Percentiles rank a stretch among this genome's conserved stretches.
Conservation (phyloP, 129 eudicot genomes). For the Silybum marianum region DNA sequence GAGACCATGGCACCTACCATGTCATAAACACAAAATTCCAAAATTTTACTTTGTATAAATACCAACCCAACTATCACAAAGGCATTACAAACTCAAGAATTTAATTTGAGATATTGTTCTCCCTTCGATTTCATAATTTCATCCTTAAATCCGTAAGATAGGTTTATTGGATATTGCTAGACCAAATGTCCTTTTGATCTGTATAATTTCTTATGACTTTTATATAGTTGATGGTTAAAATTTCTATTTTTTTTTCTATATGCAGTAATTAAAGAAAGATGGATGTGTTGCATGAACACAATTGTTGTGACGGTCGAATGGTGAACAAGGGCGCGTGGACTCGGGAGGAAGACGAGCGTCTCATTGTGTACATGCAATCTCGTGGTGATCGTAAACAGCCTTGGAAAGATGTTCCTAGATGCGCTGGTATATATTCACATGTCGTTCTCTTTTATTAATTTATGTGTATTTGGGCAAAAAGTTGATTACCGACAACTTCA, state of each 20-base stretch:
- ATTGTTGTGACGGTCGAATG: constrained; percentile 1
- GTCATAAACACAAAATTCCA: neutral
- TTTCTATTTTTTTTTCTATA: neutral
- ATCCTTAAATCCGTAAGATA: too few species aligned
- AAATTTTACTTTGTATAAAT: neutral
- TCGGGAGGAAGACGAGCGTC: constrained; percentile 4
- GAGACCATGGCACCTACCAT: neutral
- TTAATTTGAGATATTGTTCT: neutral
- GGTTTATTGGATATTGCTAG: too few species aligned
- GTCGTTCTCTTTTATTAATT: neutral
- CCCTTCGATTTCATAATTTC: too few species aligned
- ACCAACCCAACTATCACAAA: neutral
- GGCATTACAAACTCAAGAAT: neutral
- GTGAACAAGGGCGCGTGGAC: constrained; percentile 17
- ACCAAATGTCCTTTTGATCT: neutral
- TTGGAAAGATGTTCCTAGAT: neutral
- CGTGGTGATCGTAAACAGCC: neutral
- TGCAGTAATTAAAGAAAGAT: neutral
- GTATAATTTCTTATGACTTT: neutral
- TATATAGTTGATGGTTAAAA: neutral
- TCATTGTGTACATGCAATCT: neutral
- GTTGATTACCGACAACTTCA: too few species aligned
- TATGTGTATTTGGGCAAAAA: neutral
- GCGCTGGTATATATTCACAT: neutral
- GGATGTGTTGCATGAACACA: constrained; percentile 15